These are phyloP conservation scores for Artemisia annua DNA, from an alignment of 129 eudicot genomes.

Conservation along the genomic window DNA sequence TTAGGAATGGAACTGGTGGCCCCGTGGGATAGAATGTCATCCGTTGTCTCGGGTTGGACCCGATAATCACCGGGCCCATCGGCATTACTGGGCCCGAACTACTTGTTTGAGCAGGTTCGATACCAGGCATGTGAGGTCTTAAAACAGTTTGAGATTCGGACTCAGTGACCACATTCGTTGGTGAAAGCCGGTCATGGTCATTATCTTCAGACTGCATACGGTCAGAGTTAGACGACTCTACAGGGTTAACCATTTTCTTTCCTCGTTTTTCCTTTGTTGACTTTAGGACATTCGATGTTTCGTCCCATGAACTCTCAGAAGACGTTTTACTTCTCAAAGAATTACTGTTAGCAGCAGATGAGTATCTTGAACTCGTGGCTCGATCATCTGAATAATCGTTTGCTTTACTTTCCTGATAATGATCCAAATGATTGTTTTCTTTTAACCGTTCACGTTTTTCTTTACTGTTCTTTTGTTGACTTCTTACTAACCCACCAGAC, in stretches of 20 bases:
- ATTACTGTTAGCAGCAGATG: constrained; percentile 66
- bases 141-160: constrained; percentile 46
- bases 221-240: constrained; percentile 31
- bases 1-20: constrained; percentile 90
- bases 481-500: constrained; percentile 43
- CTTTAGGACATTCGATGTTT: constrained; percentile 50
- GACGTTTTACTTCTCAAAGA: constrained; percentile 82
- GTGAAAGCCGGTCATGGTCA: constrained; percentile 54
- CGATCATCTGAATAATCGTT: constrained; percentile 64
- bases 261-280: constrained; percentile 68
- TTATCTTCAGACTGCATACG: constrained; percentile 34
- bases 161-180: constrained; percentile 34
- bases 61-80: constrained; percentile 52
- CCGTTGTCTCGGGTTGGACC: constrained; percentile 60
- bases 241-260: constrained; percentile 37
- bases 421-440: constrained; percentile 41
- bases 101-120: constrained; percentile 68
- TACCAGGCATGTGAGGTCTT: constrained; percentile 43
- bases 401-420: constrained; percentile 43
- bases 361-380: constrained; percentile 55
- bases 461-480: constrained; percentile 52
- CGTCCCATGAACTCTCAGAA: constrained; percentile 94
- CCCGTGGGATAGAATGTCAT: constrained; percentile 86
- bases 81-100: constrained; percentile 64
- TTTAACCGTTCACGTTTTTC: constrained; percentile 48